phyloP scores from a whole-genome alignment of 331 rosid genomes.

The Rosa hybrid region DNA sequence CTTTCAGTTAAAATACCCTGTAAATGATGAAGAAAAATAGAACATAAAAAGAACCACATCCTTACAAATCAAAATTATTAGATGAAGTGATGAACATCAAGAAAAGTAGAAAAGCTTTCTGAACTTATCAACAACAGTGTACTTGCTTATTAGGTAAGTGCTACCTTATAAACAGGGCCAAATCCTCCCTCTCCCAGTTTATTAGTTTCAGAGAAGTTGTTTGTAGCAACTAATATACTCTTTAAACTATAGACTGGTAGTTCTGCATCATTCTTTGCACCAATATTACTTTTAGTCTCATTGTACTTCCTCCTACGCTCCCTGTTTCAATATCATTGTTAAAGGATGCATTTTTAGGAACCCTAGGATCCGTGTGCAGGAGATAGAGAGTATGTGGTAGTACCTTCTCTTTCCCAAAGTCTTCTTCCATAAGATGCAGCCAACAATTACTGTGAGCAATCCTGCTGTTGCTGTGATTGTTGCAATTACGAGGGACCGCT shows the following conservation, averaged over 20 bases:
- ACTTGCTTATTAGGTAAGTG: no score
- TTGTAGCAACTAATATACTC: constrained; percentile 19
- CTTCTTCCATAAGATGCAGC: neutral
- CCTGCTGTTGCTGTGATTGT: neutral
- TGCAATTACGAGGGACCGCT: neutral
- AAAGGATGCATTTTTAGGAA: neutral
- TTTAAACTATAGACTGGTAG: constrained; percentile 14
- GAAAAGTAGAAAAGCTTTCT: neutral
- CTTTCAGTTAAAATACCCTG: constrained; percentile 23
- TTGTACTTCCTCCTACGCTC: constrained; percentile 5
- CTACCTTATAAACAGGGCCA: constrained; percentile 37
- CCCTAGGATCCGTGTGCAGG: neutral
- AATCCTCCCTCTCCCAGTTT: constrained; percentile 35
- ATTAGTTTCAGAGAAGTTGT: constrained; percentile 29
- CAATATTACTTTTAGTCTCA: neutral
- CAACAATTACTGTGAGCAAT: neutral
- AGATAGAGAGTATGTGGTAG: neutral
- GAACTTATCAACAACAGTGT: neutral
- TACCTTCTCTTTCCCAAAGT: neutral
- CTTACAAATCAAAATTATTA: neutral
- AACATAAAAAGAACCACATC: neutral
- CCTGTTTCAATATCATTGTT: neutral
- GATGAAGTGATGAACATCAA: neutral
- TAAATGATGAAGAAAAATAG: neutral
- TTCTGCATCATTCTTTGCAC: neutral